These are phyloP conservation scores for Eimeria necatrix DNA, from an alignment of 169 alveolate genomes.

Conservation along the genomic window DNA sequence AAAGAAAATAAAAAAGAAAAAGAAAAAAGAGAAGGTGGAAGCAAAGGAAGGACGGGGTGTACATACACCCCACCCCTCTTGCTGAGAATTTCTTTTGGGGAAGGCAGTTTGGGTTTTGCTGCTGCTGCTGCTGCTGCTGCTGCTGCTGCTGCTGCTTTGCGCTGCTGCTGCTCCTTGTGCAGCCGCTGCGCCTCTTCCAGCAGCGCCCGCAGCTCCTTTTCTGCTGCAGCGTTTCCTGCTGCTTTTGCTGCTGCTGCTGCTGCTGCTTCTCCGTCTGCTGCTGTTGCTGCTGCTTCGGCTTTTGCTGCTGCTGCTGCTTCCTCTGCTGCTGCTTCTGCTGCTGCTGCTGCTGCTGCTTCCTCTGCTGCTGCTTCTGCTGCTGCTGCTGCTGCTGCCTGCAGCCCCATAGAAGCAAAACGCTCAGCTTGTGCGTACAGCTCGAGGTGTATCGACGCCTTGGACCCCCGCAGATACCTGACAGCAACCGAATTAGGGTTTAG, in stretches of 20 bases:
- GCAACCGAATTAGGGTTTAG: background rate
- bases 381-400: background rate
- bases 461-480: background rate
- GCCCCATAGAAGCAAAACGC: background rate
- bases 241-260: too few relatives aligned
- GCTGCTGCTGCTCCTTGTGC: background rate
- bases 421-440: slow-evolving; percentile 19
- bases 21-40: too few relatives aligned
- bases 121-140: background rate
- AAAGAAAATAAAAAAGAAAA: too few relatives aligned
- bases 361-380: background rate
- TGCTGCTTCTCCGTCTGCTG: slow-evolving; percentile 5
- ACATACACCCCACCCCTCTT: background rate
- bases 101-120: background rate
- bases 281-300: background rate
- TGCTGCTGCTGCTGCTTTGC: background rate
- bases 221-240: too few relatives aligned
- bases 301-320: background rate
- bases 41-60: background rate
- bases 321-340: background rate
- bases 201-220: background rate
- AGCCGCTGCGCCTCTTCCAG: background rate
- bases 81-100: slow-evolving; percentile 45
- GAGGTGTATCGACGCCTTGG: slow-evolving; percentile 13
- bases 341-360: background rate